These are phyloP conservation scores for Vigna radiata DNA, from an alignment of 306 rosid genomes.

Conservation along the genomic window DNA sequence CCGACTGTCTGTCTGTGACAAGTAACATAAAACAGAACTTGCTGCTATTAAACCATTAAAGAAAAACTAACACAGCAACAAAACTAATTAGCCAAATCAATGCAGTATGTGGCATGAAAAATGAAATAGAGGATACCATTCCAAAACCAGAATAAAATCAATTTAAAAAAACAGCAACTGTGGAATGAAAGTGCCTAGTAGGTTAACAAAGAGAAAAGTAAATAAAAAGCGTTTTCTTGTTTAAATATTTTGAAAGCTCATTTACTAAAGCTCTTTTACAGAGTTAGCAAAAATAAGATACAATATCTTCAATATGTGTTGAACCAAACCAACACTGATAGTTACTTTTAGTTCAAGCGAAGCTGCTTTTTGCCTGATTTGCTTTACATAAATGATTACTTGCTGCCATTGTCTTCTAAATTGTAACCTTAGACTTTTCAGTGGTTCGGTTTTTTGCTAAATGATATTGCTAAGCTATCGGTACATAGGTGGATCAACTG, in stretches of 20 bases:
- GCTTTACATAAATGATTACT: neutral
- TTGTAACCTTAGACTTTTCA: neutral
- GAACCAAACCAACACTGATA: neutral
- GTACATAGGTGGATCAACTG: neutral
- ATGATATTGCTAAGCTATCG: neutral
- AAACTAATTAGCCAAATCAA: neutral
- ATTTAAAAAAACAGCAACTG: neutral
- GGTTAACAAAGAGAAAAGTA: neutral
- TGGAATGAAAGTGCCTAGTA: neutral
- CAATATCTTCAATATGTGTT: neutral
- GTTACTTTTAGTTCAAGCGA: neutral
- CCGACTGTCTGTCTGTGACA: neutral
- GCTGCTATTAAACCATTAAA: neutral
- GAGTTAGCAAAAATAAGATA: neutral
- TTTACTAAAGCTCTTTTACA: neutral
- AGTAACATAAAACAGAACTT: neutral
- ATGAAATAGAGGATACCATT: neutral
- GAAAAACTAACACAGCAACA: neutral
- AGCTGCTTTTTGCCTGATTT: neutral
- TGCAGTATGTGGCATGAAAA: neutral
- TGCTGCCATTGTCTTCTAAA: neutral
- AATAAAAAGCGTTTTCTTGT: neutral
- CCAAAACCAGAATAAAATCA: neutral
- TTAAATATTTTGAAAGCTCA: neutral
- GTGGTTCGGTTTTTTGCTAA: neutral